A percentile compares a stretch with the other conserved stretches of the same genome.
These are phyloP conservation scores for Gaultheria prostrata DNA, from an alignment of 148 eudicot genomes.

Conservation along the genomic window DNA sequence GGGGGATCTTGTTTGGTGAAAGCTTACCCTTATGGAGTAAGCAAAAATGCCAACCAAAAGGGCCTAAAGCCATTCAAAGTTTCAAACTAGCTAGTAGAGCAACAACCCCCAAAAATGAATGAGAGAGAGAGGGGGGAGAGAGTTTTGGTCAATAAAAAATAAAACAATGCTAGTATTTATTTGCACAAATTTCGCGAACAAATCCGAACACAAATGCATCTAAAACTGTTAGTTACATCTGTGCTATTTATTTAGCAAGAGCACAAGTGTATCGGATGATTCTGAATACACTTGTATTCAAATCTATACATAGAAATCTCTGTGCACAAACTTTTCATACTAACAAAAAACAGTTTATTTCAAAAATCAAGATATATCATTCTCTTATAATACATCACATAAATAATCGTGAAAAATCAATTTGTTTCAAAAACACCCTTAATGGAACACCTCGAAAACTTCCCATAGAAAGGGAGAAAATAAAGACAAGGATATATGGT, in stretches of 20 bases:
- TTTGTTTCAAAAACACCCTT: too few species aligned
- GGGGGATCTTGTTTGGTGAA: not conserved
- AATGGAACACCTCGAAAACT: too few species aligned
- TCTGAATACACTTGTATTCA: not conserved
- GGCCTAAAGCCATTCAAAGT: constrained; percentile 34
- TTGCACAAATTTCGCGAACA: not conserved
- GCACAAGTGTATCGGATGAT: not conserved
- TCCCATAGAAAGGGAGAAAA: too few species aligned
- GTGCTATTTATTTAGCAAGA: too few species aligned
- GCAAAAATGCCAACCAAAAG: constrained; percentile 26
- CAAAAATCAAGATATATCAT: too few species aligned
- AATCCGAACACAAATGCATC: not conserved
- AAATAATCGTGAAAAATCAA: too few species aligned
- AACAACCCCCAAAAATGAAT: constrained; percentile 24
- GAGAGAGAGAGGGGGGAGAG: constrained; percentile 10
- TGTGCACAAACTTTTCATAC: not conserved
- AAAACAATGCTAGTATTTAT: too few species aligned
- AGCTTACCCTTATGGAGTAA: constrained; percentile 20
- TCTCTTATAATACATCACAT: too few species aligned
- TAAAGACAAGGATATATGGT: too few species aligned
- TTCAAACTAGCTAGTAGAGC: constrained; percentile 33
- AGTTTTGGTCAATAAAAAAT: too few species aligned
- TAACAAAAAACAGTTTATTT: too few species aligned
- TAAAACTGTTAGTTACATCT: too few species aligned
- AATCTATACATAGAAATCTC: not conserved